A percentile compares a stretch with the other conserved stretches of the same genome.
These are phyloP conservation scores for Enterocytospora artemiae DNA, from an alignment of 371 early-diverging fungal species.

Conservation along the genomic window DNA sequence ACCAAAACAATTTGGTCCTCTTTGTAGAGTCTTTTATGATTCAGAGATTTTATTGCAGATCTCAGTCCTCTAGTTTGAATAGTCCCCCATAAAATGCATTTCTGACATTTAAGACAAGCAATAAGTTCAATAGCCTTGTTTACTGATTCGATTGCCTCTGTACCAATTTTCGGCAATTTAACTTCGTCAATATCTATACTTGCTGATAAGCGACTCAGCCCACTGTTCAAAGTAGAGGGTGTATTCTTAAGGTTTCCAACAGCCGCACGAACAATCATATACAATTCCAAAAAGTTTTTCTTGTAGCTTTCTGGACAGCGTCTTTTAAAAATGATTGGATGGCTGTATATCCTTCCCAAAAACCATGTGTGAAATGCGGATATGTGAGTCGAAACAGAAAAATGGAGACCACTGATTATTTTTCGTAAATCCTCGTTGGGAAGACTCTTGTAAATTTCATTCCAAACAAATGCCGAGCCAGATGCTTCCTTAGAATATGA, in stretches of 20 bases:
- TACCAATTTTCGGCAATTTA: neutral
- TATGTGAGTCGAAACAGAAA: constrained; percentile 37
- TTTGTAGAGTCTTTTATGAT: constrained; percentile 12
- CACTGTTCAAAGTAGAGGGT: neutral
- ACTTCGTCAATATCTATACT: neutral
- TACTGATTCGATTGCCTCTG: constrained; percentile 3
- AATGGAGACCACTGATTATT: constrained; percentile 40
- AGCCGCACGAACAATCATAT: constrained; percentile 17
- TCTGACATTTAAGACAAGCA: constrained; percentile 93
- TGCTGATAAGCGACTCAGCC: constrained; percentile 4
- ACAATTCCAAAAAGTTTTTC: constrained; percentile 26
- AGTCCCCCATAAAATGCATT: constrained; percentile 93
- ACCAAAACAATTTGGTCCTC: constrained; percentile 28
- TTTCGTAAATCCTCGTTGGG: neutral
- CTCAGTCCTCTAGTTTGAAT: constrained; percentile 63
- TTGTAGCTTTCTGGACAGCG: constrained; percentile 22
- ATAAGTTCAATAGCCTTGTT: constrained; percentile 60
- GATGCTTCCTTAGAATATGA: constrained; percentile 10
- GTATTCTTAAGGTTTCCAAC: constrained; percentile 13
- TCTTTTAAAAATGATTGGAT: constrained; percentile 17
- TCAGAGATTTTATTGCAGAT: constrained; percentile 75
- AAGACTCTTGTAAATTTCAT: constrained; percentile 12
- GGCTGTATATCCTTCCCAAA: constrained; percentile 14
- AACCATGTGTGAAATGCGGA: constrained; percentile 17
- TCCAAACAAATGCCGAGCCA: constrained; percentile 30